phyloP scores from a whole-genome alignment of 208 protist species.

The Trypanosomatidae sp. region DNA sequence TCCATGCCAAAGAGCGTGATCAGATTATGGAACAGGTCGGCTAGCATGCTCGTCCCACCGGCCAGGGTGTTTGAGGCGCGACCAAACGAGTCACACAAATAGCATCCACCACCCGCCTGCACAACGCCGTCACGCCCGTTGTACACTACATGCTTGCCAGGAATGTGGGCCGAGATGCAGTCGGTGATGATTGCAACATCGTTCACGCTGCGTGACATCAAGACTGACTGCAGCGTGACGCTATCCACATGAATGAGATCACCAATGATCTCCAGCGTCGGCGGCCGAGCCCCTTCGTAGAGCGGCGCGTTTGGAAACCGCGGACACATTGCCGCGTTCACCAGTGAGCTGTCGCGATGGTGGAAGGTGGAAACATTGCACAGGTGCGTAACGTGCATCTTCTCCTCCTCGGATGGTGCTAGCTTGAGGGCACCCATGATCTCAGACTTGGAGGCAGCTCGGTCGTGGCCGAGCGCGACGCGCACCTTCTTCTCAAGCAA shows the following conservation, averaged over 20 bases:
- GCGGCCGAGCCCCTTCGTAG: constrained; percentile 49
- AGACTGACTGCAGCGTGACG: constrained; percentile 49
- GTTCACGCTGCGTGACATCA: constrained; percentile 38
- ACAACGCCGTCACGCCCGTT: constrained; percentile 61
- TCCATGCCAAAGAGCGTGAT: constrained; percentile 55
- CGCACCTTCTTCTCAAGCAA: constrained; percentile 45
- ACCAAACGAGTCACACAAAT: constrained; percentile 55
- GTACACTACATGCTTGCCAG: constrained; percentile 57
- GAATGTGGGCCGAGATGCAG: constrained; percentile 61
- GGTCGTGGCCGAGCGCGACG: constrained; percentile 57
- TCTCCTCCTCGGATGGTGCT: constrained; percentile 34
- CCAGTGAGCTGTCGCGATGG: constrained; percentile 58
- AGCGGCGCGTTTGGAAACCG: constrained; percentile 50
- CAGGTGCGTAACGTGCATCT: constrained; percentile 62
- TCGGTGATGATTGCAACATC: constrained; percentile 70
- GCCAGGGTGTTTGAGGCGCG: constrained; percentile 52
- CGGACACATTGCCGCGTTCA: constrained; percentile 59
- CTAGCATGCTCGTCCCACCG: constrained; percentile 57
- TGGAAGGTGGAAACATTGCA: constrained; percentile 76
- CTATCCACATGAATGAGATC: constrained; percentile 68
- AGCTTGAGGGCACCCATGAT: constrained; percentile 59
- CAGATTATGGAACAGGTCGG: constrained; percentile 65
- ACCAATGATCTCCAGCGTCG: constrained; percentile 65
- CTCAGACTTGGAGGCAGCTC: constrained; percentile 48
- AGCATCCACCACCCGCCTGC: constrained; percentile 55